phyloP scores from a whole-genome alignment of 176 grass and related monocot genomes.

The Stipa capillata region DNA sequence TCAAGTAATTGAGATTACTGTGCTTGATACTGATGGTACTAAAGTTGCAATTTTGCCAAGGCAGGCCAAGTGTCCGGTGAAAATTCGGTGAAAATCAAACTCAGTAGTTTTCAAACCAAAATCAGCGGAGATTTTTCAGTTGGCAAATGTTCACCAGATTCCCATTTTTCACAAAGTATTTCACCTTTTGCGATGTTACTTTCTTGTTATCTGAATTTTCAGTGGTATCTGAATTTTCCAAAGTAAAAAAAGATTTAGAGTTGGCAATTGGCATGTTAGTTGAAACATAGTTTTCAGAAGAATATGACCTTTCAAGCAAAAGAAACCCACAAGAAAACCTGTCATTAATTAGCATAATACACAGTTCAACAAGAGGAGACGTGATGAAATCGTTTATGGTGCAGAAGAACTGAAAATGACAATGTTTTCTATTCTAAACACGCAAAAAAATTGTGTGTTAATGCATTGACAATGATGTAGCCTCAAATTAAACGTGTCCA shows the following conservation, averaged over 20 bases:
- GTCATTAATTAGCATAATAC: not conserved
- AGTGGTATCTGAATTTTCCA: not conserved
- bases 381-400: not conserved
- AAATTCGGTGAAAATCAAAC: not conserved
- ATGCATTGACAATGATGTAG: not conserved
- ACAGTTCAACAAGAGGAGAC: not conserved
- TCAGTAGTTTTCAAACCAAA: not conserved
- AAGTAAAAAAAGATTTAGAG: not conserved
- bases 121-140: not conserved
- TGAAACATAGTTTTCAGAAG: conserved; percentile 6
- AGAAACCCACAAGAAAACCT: not conserved
- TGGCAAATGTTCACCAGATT: not conserved
- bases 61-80: not conserved
- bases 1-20: not conserved
- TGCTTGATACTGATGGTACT: not conserved
- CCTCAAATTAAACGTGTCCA: not conserved
- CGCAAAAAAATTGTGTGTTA: not conserved
- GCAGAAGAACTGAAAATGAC: not conserved
- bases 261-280: not conserved
- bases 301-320: not conserved
- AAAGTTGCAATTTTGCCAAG: not conserved
- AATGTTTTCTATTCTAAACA: not conserved
- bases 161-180: not conserved
- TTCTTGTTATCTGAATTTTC: not conserved
- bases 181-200: not conserved